Conservation (phyloP, 164 flowering plant genomes). For the Macadamia integrifolia region DNA sequence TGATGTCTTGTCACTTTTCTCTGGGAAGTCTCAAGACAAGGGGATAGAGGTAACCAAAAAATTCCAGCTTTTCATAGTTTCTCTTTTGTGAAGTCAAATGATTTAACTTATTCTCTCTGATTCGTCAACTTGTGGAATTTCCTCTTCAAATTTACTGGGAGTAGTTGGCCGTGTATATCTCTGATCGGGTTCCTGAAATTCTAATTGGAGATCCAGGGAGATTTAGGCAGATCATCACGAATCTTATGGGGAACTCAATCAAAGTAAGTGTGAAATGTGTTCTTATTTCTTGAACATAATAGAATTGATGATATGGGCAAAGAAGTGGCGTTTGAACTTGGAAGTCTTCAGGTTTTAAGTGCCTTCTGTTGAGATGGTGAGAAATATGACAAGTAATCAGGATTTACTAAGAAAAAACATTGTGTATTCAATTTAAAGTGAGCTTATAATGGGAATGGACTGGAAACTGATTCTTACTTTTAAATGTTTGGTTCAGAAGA, state of each 20-base stretch:
- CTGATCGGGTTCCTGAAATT: conserved; percentile 53
- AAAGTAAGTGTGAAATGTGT: conserved; percentile 40
- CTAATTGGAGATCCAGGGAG: conserved; percentile 74
- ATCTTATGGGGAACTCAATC: conserved; percentile 73
- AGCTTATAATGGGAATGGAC: too few relatives aligned
- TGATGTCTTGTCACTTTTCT: conserved; percentile 66
- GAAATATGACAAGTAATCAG: not conserved
- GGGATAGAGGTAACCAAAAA: conserved; percentile 51
- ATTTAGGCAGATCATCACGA: conserved; percentile 66
- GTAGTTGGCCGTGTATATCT: conserved; percentile 65
- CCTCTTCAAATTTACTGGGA: conserved; percentile 10
- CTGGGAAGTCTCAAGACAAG: conserved; percentile 72
- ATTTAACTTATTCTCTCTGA: conserved; percentile 6
- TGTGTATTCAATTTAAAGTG: not conserved
- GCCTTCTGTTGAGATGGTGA: not conserved
- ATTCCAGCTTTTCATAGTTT: not conserved
- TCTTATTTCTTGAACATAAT: not conserved
- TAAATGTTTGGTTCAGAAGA: too few relatives aligned
- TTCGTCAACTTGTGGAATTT: conserved; percentile 8
- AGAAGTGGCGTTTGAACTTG: not conserved
- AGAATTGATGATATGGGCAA: not conserved
- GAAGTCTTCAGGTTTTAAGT: not conserved
- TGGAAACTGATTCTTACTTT: too few relatives aligned
- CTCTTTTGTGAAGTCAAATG: not conserved
- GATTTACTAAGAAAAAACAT: not conserved